Evolutionary conservation across 2,329 filamentous ascomycete species (phyloP), one percentile per base, ranked within the genome.

Genomic region (Blastomyces gilchristii): DNA sequence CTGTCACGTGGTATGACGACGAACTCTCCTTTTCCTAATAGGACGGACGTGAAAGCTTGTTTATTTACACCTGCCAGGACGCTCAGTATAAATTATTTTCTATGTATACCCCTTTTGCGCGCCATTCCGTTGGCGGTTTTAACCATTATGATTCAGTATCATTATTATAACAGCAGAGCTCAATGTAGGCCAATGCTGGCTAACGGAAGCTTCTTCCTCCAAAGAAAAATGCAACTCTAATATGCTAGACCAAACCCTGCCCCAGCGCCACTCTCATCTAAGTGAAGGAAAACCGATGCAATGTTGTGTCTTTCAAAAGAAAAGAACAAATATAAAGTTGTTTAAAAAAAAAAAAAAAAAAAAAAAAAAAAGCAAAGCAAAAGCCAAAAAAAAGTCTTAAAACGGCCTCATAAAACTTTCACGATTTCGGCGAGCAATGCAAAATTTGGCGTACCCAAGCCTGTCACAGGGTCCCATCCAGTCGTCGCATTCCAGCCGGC

Each of bases 391-490:
- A 22, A 22, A 22, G n/a, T 22, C 5, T 12, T n/a, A 16, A 22
- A 31, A 3, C n/a, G n/a, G 25, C 28, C 6, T 62, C 60, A 62
- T 43, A 57, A 47, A 14, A 1, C 37, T 16, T 31, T 31, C 37
- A 57, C 60, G 6, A 62, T 18, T 39, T 62, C 12, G 7, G 37
- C 39, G 16, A 62, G 34, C 39, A 18, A 28, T 28, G 57, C 60
- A 62, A 73, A 74, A 18, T 69, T 63, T 11, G 73, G 72, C 18
- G 72, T 73, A 14, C 72, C 75, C 31, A 77, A 60, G n/a, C 79
- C 79, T 8, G 79, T 81, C 2, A 77, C 79, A 0, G 80, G 79
- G 68, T 82, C 80, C 80, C 80, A 81, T 1, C 78, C 80, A 39
- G 69, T 65, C 0, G 78, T 80, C 25, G 80, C 80, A 71, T 81